Evolutionary conservation across 1,284 basidiomycete genomes (phyloP).

Genomic region (Wallemia hederae): DNA sequence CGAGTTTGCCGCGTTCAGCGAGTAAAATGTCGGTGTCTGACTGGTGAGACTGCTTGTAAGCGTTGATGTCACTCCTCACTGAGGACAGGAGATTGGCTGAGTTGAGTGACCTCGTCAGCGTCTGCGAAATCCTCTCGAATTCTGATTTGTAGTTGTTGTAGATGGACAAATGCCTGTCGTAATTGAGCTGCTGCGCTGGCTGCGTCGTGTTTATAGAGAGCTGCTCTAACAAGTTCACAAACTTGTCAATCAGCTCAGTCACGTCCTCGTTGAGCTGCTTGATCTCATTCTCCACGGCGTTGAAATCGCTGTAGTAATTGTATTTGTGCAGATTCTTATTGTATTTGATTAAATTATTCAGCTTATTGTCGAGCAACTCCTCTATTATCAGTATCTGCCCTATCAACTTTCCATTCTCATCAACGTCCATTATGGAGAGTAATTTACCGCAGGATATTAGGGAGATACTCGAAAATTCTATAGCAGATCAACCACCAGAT

Average conservation of each 20-base stretch:
- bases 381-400: background rate
- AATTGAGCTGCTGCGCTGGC: no score
- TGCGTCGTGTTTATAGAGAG: no score
- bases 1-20: conserved; percentile 60
- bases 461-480: background rate
- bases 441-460: background rate
- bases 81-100: background rate
- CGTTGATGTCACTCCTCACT: conserved; percentile 11
- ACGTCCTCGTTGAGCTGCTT: background rate
- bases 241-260: background rate
- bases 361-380: background rate
- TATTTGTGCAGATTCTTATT: background rate
- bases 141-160: background rate
- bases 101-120: no score
- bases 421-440: background rate
- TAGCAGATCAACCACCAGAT: background rate
- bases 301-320: no score
- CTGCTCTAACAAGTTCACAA: background rate
- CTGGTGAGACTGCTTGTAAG: conserved; percentile 39
- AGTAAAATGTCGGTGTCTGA: conserved; percentile 61
- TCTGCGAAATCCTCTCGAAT: no score
- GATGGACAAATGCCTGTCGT: background rate
- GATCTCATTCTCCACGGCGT: no score
- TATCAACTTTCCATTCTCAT: background rate
- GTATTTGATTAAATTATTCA: background rate